These are phyloP conservation scores for Westerdykella aurantiaca DNA, from an alignment of 2,329 filamentous ascomycete species.

Conservation along the genomic window DNA sequence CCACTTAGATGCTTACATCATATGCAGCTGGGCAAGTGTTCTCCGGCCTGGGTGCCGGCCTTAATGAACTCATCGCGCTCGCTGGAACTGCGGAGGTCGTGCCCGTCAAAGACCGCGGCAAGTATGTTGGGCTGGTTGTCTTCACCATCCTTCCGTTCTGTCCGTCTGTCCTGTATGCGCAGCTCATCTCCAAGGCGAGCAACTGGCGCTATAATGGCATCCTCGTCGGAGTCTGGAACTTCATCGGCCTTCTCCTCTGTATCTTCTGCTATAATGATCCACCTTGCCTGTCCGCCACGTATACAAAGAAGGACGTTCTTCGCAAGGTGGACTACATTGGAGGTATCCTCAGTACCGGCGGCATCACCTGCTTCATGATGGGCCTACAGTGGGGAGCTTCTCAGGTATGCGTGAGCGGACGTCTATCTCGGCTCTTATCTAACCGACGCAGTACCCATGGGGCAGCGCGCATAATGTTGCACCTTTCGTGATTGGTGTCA, in stretches of 20 bases:
- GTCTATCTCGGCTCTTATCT: conserved; percentile 37
- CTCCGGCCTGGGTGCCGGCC: conserved; percentile 59
- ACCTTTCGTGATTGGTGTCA: conserved; percentile 49
- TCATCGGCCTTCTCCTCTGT: conserved; percentile 48
- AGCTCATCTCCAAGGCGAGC: conserved; percentile 48
- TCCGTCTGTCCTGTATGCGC: conserved; percentile 57
- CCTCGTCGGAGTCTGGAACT: conserved; percentile 49
- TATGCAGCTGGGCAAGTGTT: conserved; percentile 39
- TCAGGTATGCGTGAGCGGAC: conserved; percentile 34
- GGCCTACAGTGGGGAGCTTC: conserved; percentile 35
- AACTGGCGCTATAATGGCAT: conserved; percentile 53
- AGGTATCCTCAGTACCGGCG: conserved; percentile 23
- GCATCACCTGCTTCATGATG: conserved; percentile 36
- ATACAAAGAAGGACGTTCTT: conserved; percentile 29
- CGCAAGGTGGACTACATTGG: conserved; percentile 30
- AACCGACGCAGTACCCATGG: conserved; percentile 53
- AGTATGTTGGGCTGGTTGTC: conserved; percentile 56
- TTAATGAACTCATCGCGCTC: conserved; percentile 63
- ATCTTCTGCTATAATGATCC: conserved; percentile 42
- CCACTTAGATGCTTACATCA: conserved; percentile 3
- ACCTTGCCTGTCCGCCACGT: conserved; percentile 34
- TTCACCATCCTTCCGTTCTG: conserved; percentile 59
- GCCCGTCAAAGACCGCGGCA: conserved; percentile 58
- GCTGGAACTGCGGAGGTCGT: conserved; percentile 64
- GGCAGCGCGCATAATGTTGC: conserved; percentile 50